Conservation (phyloP, 257 asterid species). For the Capsicum pubescens region DNA sequence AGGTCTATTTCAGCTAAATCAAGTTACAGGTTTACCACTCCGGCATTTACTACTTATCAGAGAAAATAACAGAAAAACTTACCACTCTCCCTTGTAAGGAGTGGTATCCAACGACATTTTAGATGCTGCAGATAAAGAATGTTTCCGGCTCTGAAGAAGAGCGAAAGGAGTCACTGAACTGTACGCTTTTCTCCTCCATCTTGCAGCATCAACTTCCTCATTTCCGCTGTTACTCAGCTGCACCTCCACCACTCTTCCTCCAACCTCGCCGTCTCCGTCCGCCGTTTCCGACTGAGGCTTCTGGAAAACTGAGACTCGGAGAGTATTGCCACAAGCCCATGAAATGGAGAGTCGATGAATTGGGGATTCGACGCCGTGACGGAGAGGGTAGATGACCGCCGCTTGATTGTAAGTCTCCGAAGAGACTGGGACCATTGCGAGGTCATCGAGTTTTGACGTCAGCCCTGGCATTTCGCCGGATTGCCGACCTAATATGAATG, state of each 20-base stretch:
- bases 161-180: conserved; percentile 96
- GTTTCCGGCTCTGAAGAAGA: conserved; percentile 83
- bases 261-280: conserved; percentile 37
- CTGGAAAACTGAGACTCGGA: conserved; percentile 72
- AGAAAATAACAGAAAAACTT: conserved; percentile 6
- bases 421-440: conserved; percentile 50
- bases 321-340: conserved; percentile 94
- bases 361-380: conserved; percentile 60
- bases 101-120: conserved; percentile 40
- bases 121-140: conserved; percentile 40
- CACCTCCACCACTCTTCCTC: conserved; percentile 74
- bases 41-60: background rate
- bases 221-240: conserved; percentile 57
- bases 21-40: conserved; percentile 8
- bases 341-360: conserved; percentile 65
- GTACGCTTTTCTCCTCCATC: conserved; percentile 79
- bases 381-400: conserved; percentile 54
- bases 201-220: conserved; percentile 62
- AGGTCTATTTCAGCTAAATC: conserved; percentile 19
- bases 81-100: conserved; percentile 68
- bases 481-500: conserved; percentile 32
- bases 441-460: conserved; percentile 58
- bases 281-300: conserved; percentile 31
- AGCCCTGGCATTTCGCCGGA: conserved; percentile 78
- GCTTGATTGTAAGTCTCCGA: conserved; percentile 43